Evolutionary conservation across 805 yeast species (phyloP).

Genomic region (Yarrowia sp.): DNA sequence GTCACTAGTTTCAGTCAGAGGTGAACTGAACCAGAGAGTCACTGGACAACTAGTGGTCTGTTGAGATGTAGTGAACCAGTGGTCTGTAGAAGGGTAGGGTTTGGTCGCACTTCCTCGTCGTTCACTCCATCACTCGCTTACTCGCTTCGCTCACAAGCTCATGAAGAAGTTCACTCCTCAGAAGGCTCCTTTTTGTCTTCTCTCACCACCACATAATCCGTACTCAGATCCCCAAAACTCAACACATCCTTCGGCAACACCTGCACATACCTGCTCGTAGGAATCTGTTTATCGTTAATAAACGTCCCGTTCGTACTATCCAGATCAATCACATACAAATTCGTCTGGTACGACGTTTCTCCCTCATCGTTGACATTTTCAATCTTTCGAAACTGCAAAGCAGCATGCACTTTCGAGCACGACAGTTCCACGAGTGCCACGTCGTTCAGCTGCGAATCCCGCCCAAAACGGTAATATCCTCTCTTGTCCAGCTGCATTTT

Average conservation of each 20-base stretch:
- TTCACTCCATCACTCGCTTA: background rate
- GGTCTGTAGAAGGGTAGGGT: too few species aligned
- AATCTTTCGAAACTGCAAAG: conserved; percentile 20
- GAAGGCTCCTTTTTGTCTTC: background rate
- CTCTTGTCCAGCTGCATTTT: background rate
- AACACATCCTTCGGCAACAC: conserved; percentile 17
- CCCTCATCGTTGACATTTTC: conserved; percentile 15
- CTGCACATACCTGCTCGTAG: conserved; percentile 12
- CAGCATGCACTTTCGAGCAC: conserved; percentile 19
- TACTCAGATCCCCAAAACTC: conserved; percentile 18
- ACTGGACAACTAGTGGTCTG: too few species aligned
- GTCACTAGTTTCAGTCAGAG: too few species aligned
- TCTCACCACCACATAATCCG: conserved; percentile 13
- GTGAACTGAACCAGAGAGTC: too few species aligned
- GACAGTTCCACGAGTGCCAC: background rate
- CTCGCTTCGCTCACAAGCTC: too few species aligned
- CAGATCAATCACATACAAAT: conserved; percentile 11
- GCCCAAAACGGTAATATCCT: conserved; percentile 1
- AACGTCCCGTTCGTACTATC: conserved; percentile 13
- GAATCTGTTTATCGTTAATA: conserved; percentile 14
- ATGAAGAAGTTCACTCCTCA: too few species aligned
- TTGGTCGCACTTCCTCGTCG: background rate
- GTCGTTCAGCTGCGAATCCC: conserved; percentile 15
- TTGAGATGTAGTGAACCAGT: too few species aligned
- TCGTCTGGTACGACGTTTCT: conserved; percentile 10